These are phyloP conservation scores for Acanthamoeba royreba DNA, from an alignment of 208 protist species.

Conservation along the genomic window DNA sequence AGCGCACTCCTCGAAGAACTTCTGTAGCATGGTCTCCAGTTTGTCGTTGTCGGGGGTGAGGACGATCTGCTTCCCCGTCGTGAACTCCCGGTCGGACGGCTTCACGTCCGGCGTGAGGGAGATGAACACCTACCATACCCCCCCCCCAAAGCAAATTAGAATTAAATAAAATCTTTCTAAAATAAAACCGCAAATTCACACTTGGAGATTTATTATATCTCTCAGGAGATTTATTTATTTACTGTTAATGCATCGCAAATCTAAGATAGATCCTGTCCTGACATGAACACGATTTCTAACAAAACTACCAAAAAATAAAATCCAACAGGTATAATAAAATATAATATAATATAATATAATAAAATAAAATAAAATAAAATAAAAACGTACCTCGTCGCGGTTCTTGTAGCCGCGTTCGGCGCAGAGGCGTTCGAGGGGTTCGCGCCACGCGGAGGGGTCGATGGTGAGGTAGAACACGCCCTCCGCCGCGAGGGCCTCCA, in stretches of 20 bases:
- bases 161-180: too few species aligned
- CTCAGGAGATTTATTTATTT: too few species aligned
- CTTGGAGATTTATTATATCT: not conserved
- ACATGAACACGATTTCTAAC: too few species aligned
- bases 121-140: conserved; percentile 16
- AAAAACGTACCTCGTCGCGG: conserved; percentile 57
- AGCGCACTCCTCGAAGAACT: conserved; percentile 29
- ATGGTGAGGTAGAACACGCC: conserved; percentile 44
- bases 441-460: conserved; percentile 13
- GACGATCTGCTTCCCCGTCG: conserved; percentile 11
- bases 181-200: not conserved
- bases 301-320: too few species aligned
- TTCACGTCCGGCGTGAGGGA: not conserved
- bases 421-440: conserved; percentile 44
- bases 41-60: conserved; percentile 30
- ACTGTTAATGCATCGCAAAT: too few species aligned
- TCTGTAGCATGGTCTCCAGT: conserved; percentile 7
- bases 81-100: not conserved
- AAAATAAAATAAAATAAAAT: not conserved
- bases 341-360: not conserved
- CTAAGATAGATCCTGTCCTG: too few species aligned
- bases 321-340: too few species aligned
- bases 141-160: too few species aligned
- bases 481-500: not conserved
- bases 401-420: conserved; percentile 65